Base-by-base conservation (phyloP, 129 eudicot genomes). In the Arctium minus region DNA sequence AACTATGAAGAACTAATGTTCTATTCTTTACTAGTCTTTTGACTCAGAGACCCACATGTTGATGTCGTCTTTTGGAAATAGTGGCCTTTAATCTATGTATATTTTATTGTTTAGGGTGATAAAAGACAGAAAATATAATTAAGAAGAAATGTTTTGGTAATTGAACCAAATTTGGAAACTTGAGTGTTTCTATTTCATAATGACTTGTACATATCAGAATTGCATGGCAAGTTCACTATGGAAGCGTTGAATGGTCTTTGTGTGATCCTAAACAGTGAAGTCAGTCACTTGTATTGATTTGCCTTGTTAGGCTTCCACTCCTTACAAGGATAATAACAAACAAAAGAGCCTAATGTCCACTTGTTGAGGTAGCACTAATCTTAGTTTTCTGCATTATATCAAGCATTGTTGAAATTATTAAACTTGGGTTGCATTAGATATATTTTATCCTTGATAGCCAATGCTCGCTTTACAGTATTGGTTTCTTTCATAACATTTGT, bases 331-430 rank as follows among this genome's bases (percentile, higher is more conserved):
- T 36, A 60, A 67, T 62, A 62, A 73, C 79, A 38, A 31, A 74
- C 48, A 74, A 62, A 53, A 74, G 48, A 65, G 69, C 85, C 36
- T 74, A 22, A 32, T 74, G 68, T 82, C 69, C 80, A 81, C 75
- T 40, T 37, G 5, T 75, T 72, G 17, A 50, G 53, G 50, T 31
- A 72, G 65, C 79, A 72, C 64, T 60, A 56, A 60, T 72, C 10
- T 72, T 72, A 38, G 72, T 36, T 56, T 56, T 36, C 36, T 56
- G 40, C 32, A 72, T 62, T 7, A 38, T 73, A 27, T 81, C 5
- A 12, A 62, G 3, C 62, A 39, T 29, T 73, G 73, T 38, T 38
- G 39, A 17, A 60, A 29, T 60, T 78, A 7, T 5, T 15, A 3
- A 15, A 53, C 65, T 17, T 53, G 22, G 22, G 65, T 17, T 76